Evolutionary conservation across 192 early-diverging fungal genomes (phyloP), one percentile per base, ranked within the genome.

Genomic region (Coemansia sp.): DNA sequence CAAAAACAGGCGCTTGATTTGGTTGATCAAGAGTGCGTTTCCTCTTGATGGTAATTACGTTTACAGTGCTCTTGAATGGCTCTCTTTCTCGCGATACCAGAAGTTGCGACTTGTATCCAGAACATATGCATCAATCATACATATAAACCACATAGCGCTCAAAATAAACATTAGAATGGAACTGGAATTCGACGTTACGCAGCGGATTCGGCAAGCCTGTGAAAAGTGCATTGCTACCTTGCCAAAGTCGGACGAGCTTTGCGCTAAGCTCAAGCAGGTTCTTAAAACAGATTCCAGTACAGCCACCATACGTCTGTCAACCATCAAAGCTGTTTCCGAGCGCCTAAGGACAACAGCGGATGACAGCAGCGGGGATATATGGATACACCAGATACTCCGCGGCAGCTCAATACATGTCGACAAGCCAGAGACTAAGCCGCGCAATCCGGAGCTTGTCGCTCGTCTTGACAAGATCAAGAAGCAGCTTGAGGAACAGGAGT

Each of bases 401-500:
- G 76, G 70, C 23, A 79, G 76, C 37, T 55, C 44, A 17, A 65
- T 78, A 0, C 17, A 71, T 41, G 45, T 78, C 25, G 66, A 53
- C 11, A 22, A 37, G 19, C 65, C 60, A 9, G 37, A 53, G 48
- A 30, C 55, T 4, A 60, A 54, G 39, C 62, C 59, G 21, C 62
- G 69, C 39, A 64, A 78, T 30, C 75, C 75, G 6, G 66, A 67
- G 57, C 62, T 78, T 10, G 69, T 53, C 15, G 69, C 69, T 6
- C 64, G 66, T 1, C 60, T 78, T 47, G 58, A 71, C 40, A 53
- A 57, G 25, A 72, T 78, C 52, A 64, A 43, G 39, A 59, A 45
- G 12, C 65, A 68, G 47, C 55, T 78, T 9, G 75, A 78, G 18
- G 75, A 72, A 48, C 59, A 55, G 13, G 69, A 78, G 52, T 78